These are phyloP conservation scores for Cryptococcus wingfieldii DNA, from an alignment of 1,284 basidiomycete species.

Conservation along the genomic window DNA sequence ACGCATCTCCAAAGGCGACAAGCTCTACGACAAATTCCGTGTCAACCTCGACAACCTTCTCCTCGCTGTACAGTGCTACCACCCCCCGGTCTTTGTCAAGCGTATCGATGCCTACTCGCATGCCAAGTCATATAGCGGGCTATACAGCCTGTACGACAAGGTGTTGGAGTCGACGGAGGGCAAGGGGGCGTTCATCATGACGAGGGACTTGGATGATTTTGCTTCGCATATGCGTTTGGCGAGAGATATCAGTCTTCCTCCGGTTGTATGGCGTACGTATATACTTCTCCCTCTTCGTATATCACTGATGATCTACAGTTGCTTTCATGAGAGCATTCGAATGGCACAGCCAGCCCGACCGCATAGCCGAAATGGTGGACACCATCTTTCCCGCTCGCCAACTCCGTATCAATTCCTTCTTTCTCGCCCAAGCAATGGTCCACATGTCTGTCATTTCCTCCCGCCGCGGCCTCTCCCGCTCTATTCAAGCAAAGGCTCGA, in stretches of 20 bases:
- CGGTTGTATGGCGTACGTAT: slow-evolving; percentile 21
- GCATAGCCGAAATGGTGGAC: slow-evolving; percentile 11
- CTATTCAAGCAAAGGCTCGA: slow-evolving; percentile 4
- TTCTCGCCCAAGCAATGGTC: slow-evolving; percentile 10
- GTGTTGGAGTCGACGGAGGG: slow-evolving; percentile 23
- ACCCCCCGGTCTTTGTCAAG: slow-evolving; percentile 17
- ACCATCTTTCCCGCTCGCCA: slow-evolving; percentile 15
- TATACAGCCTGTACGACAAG: slow-evolving; percentile 14
- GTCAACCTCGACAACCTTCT: slow-evolving; percentile 17
- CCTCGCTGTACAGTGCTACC: slow-evolving; percentile 20
- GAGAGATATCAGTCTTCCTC: slow-evolving; percentile 15
- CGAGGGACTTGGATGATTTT: slow-evolving; percentile 10
- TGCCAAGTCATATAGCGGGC: background rate
- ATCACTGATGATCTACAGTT: slow-evolving; percentile 4
- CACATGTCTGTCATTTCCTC: slow-evolving; percentile 7
- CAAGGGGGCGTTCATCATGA: slow-evolving; percentile 13
- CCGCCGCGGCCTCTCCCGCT: background rate
- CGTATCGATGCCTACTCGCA: slow-evolving; percentile 7
- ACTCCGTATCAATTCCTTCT: slow-evolving; percentile 4
- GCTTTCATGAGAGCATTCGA: slow-evolving; percentile 11
- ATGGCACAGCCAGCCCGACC: slow-evolving; percentile 8
- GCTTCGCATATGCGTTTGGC: background rate
- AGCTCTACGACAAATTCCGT: slow-evolving; percentile 6
- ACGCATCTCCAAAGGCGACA: background rate
- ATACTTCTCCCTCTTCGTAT: background rate